Percentiles rank a stretch among this genome's conserved stretches.
These are phyloP conservation scores for Ophiocordyceps unilateralis DNA, from an alignment of 2,329 filamentous ascomycete species.

Conservation along the genomic window DNA sequence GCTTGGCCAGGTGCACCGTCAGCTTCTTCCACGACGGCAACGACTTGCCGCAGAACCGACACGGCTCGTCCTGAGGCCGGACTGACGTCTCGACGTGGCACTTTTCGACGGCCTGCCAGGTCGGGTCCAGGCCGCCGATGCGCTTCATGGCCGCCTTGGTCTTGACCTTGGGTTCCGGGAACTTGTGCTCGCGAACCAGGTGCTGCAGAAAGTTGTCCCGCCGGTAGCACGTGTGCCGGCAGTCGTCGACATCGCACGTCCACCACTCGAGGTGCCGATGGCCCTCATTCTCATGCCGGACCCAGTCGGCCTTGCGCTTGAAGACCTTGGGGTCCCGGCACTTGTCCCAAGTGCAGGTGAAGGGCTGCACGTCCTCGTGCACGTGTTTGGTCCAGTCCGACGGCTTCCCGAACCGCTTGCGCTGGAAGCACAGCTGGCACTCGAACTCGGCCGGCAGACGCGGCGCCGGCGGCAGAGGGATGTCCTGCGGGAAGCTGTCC, in stretches of 20 bases:
- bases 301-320: constrained; percentile 92
- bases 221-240: constrained; percentile 65
- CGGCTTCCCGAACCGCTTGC: constrained; percentile 75
- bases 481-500: constrained; percentile 63
- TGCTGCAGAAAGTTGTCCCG: constrained; percentile 91
- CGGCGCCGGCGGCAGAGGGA: constrained; percentile 63
- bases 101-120: constrained; percentile 61
- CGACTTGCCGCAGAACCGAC: constrained; percentile 69
- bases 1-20: constrained; percentile 81
- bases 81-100: constrained; percentile 55
- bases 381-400: constrained; percentile 97
- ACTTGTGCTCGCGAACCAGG: constrained; percentile 80
- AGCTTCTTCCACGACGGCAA: constrained; percentile 84
- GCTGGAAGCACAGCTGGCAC: constrained; percentile 71
- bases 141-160: constrained; percentile 51
- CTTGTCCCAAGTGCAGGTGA: constrained; percentile 75
- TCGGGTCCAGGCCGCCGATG: constrained; percentile 38
- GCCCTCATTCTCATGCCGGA: constrained; percentile 81
- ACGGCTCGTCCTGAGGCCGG: constrained; percentile 58
- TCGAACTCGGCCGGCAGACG: constrained; percentile 76
- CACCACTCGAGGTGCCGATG: constrained; percentile 86
- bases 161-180: constrained; percentile 65
- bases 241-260: constrained; percentile 69
- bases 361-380: constrained; percentile 83
- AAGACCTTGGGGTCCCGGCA: constrained; percentile 81